A percentile compares a stretch with the other conserved stretches of the same genome.
Conservation (phyloP, 2,329 filamentous ascomycete species). For the Hypoxylon sp. region DNA sequence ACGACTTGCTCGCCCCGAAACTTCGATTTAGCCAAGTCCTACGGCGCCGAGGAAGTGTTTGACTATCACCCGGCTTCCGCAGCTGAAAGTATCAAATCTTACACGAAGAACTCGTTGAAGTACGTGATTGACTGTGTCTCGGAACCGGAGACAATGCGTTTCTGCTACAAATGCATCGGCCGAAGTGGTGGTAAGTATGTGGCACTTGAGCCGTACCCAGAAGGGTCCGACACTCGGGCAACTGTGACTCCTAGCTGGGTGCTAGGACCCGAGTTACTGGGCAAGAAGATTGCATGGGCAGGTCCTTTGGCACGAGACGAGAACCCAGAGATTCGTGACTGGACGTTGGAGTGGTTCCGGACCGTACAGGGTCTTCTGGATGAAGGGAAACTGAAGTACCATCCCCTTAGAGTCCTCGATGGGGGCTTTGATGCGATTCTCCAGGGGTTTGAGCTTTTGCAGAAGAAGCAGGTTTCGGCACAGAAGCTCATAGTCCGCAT, state of each 20-base stretch:
- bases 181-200: conserved; percentile 48
- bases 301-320: conserved; percentile 23
- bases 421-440: background rate
- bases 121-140: conserved; percentile 55
- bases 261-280: conserved; percentile 23
- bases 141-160: conserved; percentile 43
- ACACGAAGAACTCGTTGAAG: conserved; percentile 51
- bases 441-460: background rate
- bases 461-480: background rate
- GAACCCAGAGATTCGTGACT: conserved; percentile 15
- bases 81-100: conserved; percentile 48
- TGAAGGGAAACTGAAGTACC: conserved; percentile 16
- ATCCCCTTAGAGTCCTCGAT: conserved; percentile 22
- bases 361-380: conserved; percentile 27
- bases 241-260: conserved; percentile 28
- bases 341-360: conserved; percentile 14
- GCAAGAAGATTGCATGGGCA: conserved; percentile 13
- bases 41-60: conserved; percentile 53
- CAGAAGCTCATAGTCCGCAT: conserved; percentile 1
- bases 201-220: conserved; percentile 23
- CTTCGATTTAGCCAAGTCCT: conserved; percentile 50
- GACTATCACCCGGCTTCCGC: conserved; percentile 46
- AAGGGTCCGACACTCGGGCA: conserved; percentile 12
- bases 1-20: conserved; percentile 19
- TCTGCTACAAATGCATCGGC: conserved; percentile 54